Evolutionary conservation across 2,329 filamentous ascomycete species (phyloP).

Genomic region (Pseudogymnoascus sp.): DNA sequence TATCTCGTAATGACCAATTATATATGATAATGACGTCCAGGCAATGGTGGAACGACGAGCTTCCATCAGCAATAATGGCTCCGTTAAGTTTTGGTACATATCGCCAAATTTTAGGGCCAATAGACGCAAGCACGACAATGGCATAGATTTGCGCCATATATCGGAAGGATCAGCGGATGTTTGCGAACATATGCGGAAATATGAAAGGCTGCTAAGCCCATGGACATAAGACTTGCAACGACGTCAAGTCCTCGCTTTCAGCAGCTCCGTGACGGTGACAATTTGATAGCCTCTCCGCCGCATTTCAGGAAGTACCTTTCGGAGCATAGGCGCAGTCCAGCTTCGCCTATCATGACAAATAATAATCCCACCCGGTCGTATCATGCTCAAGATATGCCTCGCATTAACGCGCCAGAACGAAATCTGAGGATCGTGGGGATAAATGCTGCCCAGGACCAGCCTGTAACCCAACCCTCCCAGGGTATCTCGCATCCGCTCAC

Average conservation of each 20-base stretch:
- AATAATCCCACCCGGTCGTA: slow-evolving; percentile 67
- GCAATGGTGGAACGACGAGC: neutral
- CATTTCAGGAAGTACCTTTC: slow-evolving; percentile 2
- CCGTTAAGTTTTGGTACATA: neutral
- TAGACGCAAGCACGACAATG: neutral
- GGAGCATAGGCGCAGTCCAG: slow-evolving; percentile 7
- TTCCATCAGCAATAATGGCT: neutral
- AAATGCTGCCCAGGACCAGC: slow-evolving; percentile 74
- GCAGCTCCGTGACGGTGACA: neutral
- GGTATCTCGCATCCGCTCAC: slow-evolving; percentile 54
- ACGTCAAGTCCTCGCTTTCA: neutral
- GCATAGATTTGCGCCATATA: neutral
- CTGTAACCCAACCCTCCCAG: slow-evolving; percentile 56
- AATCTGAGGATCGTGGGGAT: slow-evolving; percentile 88
- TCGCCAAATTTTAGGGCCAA: neutral
- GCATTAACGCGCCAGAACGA: slow-evolving; percentile 62
- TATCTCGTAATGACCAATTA: neutral
- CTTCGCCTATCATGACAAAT: slow-evolving; percentile 73
- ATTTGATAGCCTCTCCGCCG: neutral
- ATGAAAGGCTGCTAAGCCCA: neutral
- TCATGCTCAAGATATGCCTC: slow-evolving; percentile 71
- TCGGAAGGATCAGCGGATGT: neutral
- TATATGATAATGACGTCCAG: no score
- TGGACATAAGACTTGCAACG: neutral
- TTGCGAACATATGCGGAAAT: neutral